Conservation (phyloP, 345 rosid species). For the Eucalyptus guilfoylei region DNA sequence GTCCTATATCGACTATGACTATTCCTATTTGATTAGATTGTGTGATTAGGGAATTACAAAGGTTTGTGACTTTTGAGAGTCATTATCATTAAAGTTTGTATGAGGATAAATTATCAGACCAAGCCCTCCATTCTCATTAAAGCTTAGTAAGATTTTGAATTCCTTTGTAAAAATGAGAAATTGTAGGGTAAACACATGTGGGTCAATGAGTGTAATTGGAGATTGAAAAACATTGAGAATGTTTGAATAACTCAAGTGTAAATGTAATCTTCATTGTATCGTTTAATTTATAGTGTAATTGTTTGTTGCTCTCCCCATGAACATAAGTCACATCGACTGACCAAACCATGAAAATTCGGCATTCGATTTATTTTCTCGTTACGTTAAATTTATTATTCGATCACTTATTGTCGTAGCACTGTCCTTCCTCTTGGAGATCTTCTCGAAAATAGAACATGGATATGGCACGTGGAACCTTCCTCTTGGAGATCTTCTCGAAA, state of each 20-base stretch:
- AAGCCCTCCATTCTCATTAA: neutral
- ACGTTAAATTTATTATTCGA: neutral
- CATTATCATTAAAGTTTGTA: neutral
- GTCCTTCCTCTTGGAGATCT: neutral
- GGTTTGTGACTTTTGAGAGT: neutral
- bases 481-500: too few species aligned
- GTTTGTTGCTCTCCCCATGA: too few species aligned
- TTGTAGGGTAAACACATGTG: too few species aligned
- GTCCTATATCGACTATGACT: neutral
- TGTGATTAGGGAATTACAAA: neutral
- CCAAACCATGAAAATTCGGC: neutral
- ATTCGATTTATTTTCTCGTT: neutral
- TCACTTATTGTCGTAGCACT: neutral
- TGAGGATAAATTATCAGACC: neutral
- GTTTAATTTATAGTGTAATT: too few species aligned
- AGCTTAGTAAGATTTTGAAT: neutral
- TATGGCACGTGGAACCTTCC: too few species aligned
- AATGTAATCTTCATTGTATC: neutral
- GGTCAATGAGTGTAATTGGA: too few species aligned
- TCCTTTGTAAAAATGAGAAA: too few species aligned
- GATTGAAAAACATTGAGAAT: neutral
- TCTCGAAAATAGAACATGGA: too few species aligned
- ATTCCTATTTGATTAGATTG: too few species aligned
- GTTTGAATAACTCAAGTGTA: neutral
- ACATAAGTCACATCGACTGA: too few species aligned